Evolutionary conservation across 1,284 basidiomycete genomes (phyloP).

Genomic region (Ganoderma boninense): DNA sequence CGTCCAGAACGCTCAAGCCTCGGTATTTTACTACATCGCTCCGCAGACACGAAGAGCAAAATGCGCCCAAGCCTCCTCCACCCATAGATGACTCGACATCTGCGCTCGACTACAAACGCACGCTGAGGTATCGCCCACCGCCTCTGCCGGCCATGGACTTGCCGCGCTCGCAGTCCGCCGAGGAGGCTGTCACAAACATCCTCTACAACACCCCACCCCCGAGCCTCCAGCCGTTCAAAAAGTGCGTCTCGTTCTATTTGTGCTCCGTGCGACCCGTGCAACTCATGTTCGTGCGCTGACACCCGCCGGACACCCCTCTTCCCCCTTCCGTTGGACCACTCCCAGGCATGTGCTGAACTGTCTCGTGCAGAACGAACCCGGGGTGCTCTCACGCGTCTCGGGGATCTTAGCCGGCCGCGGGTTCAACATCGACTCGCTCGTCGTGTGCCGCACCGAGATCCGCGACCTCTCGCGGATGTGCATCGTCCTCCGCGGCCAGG

Average conservation of each 20-base stretch:
- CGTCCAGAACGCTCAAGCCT: slow-evolving; percentile 21
- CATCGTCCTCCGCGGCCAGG: slow-evolving; percentile 96
- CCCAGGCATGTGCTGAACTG: slow-evolving; percentile 95
- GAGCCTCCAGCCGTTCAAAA: slow-evolving; percentile 93
- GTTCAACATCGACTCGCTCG: slow-evolving; percentile 99
- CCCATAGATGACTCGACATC: slow-evolving; percentile 91
- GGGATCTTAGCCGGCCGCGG: slow-evolving; percentile 97
- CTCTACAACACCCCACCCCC: slow-evolving; percentile 96
- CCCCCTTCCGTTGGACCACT: not conserved
- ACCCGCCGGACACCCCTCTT: not conserved
- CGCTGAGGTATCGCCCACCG: slow-evolving; percentile 75
- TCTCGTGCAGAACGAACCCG: slow-evolving; percentile 99
- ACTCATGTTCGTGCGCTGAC: not conserved
- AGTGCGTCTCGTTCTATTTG: slow-evolving; percentile 55
- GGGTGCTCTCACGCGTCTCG: slow-evolving; percentile 96
- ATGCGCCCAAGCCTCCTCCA: slow-evolving; percentile 61
- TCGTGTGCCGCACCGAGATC: slow-evolving; percentile 98
- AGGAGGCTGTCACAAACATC: slow-evolving; percentile 96
- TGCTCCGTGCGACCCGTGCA: not conserved
- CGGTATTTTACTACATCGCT: slow-evolving; percentile 47
- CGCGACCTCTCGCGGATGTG: slow-evolving; percentile 98
- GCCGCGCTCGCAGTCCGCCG: slow-evolving; percentile 81
- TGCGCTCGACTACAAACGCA: slow-evolving; percentile 92
- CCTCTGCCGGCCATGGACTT: slow-evolving; percentile 82
- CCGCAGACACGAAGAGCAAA: slow-evolving; percentile 41